These are phyloP conservation scores for Magnaporthiopsis rhizophila DNA, from an alignment of 2,329 filamentous ascomycete genomes.

Conservation along the genomic window DNA sequence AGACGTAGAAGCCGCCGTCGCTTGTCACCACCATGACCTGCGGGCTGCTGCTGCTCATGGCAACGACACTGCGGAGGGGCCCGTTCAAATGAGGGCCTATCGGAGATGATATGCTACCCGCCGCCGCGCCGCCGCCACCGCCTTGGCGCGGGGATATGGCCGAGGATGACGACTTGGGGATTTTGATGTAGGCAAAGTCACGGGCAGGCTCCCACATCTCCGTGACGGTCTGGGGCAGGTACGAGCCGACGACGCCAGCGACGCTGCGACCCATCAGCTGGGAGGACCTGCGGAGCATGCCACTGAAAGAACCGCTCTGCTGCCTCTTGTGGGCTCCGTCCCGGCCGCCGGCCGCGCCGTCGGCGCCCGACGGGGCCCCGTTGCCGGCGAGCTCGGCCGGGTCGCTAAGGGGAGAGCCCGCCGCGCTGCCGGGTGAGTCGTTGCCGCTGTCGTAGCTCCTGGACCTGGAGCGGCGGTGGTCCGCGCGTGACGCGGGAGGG, in stretches of 20 bases:
- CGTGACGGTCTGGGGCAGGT: conserved; percentile 85
- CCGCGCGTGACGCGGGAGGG: conserved; percentile 32
- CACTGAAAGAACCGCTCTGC: conserved; percentile 71
- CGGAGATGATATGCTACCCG: conserved; percentile 20
- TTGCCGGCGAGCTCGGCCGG: conserved; percentile 27
- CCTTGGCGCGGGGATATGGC: conserved; percentile 19
- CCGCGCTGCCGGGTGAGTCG: conserved; percentile 39
- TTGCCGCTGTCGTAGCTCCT: conserved; percentile 47
- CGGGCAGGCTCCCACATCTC: conserved; percentile 96
- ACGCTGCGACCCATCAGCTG: conserved; percentile 88
- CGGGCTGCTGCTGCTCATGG: conserved; percentile 88
- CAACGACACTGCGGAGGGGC: conserved; percentile 85
- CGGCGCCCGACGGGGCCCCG: conserved; percentile 14
- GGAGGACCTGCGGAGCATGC: conserved; percentile 86
- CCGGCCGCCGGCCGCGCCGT: conserved; percentile 15
- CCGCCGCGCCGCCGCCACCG: conserved; percentile 11
- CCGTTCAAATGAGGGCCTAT: background rate
- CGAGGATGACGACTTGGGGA: conserved; percentile 53
- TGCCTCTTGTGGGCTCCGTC: conserved; percentile 33
- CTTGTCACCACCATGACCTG: conserved; percentile 98
- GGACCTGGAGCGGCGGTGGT: conserved; percentile 46
- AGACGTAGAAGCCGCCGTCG: conserved; percentile 91
- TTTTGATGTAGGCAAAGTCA: conserved; percentile 94
- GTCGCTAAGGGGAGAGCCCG: conserved; percentile 41
- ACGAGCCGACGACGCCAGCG: conserved; percentile 81